Base-by-base conservation (phyloP, 495 filamentous ascomycete species). In the Recurvomyces mirabilis region DNA sequence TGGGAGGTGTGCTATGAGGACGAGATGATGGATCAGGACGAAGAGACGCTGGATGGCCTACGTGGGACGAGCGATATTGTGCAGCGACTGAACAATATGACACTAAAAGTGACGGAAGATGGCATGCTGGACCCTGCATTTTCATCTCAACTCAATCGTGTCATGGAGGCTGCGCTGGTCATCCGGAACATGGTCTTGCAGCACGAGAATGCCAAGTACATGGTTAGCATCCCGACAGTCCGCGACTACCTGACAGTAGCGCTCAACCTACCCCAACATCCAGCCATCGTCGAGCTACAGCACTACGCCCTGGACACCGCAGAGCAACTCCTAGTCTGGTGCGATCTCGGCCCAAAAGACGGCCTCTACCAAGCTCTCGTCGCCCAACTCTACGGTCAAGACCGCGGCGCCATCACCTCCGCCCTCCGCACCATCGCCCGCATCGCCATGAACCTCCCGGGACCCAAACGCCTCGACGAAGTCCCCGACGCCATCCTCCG, bases 161-260 rank as follows among this genome's bases (percentile, higher is more conserved):
- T 94, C 48, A 88, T 79, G 38, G 87, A 96, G 60, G 87, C 91
- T 3, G 84, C 78, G 15, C 66, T 96, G 26, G 83, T 93, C 19
- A 68, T 96, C 38, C 74, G 93, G 34, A 99, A 99, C 56, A 93
- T 99, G 84, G 78, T 82, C 4, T 78, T 94, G 60, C 68, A 93
- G 18, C 70, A 77, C 21, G 87, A 95, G 43, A 99, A 99, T 56
- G 91, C 91, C 0, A 63, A 71, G 19, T 89, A 84, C 53, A 71
- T 94, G 40, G 75, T 87, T 7, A 76, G 77, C 4, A 74, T 84
- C 36, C 73, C 75, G 31, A 74, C 78, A 5, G 61, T 91, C 20
- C 76, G 82, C 57, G 86, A 93, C 53, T 73, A 94, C 33, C 65
- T 96, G 28, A 79, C 81, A 51, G 79, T 94, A 46, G 68, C 83